Percentiles rank a stretch among this genome's conserved stretches.
These are phyloP conservation scores for Neotropicomus parvogracilis DNA, from an alignment of 1,284 basidiomycete genomes.

Conservation along the genomic window DNA sequence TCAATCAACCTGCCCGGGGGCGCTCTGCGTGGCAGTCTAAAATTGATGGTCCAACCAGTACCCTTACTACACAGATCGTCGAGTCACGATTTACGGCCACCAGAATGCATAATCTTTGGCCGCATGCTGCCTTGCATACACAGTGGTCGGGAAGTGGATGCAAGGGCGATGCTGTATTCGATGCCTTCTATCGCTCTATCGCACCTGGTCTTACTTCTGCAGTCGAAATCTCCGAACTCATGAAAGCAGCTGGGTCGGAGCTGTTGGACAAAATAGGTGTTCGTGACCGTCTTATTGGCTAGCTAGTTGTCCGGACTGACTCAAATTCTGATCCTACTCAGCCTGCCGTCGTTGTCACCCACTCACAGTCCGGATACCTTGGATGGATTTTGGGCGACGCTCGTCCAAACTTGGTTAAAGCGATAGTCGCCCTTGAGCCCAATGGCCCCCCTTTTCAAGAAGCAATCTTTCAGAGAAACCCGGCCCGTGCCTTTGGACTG, in stretches of 20 bases:
- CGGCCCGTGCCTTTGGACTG: conserved; percentile 41
- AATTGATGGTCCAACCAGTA: conserved; percentile 38
- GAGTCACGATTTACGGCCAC: conserved; percentile 46
- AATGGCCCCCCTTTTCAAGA: conserved; percentile 47
- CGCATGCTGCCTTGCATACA: conserved; percentile 44
- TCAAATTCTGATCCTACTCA: conserved; percentile 17
- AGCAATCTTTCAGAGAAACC: conserved; percentile 39
- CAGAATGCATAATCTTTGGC: conserved; percentile 40
- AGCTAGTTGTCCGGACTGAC: conserved; percentile 2
- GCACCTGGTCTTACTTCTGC: conserved; percentile 27
- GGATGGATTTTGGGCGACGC: conserved; percentile 49
- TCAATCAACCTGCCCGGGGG: conserved; percentile 49
- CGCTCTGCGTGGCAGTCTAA: conserved; percentile 45
- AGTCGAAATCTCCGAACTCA: conserved; percentile 27
- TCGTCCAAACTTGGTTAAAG: conserved; percentile 41
- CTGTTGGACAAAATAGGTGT: conserved; percentile 32
- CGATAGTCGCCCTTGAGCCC: conserved; percentile 47
- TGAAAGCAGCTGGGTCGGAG: conserved; percentile 29
- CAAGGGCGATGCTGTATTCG: conserved; percentile 43
- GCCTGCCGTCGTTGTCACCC: conserved; percentile 45
- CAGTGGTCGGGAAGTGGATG: conserved; percentile 51
- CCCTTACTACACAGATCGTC: conserved; percentile 33
- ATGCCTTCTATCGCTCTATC: conserved; percentile 43
- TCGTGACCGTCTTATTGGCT: conserved; percentile 9
- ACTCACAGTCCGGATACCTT: conserved; percentile 46